phyloP scores from a whole-genome alignment of 148 eudicot genomes.

The Fallopia convolvulus region DNA sequence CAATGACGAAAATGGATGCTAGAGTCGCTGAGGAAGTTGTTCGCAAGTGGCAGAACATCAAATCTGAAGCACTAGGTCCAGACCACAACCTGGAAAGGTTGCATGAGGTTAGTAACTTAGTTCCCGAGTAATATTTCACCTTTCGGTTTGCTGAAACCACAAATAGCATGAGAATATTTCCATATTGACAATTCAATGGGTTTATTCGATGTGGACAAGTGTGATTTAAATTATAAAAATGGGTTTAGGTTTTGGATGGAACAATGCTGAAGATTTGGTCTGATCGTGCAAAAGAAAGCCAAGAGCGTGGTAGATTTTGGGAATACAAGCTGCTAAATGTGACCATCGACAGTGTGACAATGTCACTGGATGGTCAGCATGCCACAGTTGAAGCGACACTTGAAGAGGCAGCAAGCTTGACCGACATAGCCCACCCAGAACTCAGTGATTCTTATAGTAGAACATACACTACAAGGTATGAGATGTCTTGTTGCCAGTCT shows the following conservation, averaged over 20 bases:
- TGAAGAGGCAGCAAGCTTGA: constrained; percentile 71
- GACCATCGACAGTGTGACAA: constrained; percentile 78
- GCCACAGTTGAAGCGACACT: constrained; percentile 89
- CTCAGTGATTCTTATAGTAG: constrained; percentile 64
- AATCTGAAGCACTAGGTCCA: constrained; percentile 83
- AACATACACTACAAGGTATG: constrained; percentile 85
- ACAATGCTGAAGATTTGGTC: constrained; percentile 86
- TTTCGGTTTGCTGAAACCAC: not conserved
- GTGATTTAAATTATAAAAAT: not conserved
- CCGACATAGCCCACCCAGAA: constrained; percentile 61
- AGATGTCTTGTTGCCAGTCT: constrained; percentile 44
- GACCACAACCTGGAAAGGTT: constrained; percentile 63
- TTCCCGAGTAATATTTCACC: not conserved
- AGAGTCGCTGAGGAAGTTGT: constrained; percentile 74
- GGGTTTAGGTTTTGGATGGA: constrained; percentile 64
- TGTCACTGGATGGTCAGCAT: constrained; percentile 67
- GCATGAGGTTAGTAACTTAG: constrained; percentile 53
- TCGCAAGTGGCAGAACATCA: constrained; percentile 77
- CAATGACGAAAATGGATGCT: constrained; percentile 84
- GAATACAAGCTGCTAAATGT: constrained; percentile 49
- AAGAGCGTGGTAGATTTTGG: constrained; percentile 87
- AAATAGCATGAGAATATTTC: not conserved
- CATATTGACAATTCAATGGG: not conserved
- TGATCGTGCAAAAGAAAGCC: constrained; percentile 67
- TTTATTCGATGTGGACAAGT: not conserved